Percentiles rank a stretch among this genome's conserved stretches.
Conservation (phyloP, 2,329 filamentous ascomycete genomes). For the Xylariaceae sp. region DNA sequence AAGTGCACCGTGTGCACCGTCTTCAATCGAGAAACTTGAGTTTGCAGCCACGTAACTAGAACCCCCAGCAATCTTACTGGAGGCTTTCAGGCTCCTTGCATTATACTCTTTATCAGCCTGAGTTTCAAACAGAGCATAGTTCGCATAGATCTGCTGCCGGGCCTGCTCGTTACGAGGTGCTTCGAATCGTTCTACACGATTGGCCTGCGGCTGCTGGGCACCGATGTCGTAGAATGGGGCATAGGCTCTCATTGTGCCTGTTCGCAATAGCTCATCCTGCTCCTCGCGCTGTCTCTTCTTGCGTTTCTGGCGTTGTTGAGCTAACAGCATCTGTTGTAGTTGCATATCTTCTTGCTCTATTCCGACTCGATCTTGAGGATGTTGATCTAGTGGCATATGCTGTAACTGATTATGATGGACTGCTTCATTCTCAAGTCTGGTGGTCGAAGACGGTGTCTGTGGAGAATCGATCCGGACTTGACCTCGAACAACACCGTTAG, state of each 20-base stretch:
- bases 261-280: not conserved
- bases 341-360: not conserved
- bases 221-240: not conserved
- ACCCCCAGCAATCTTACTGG: too few species aligned
- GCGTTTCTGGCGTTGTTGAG: not conserved
- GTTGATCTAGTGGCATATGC: not conserved
- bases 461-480: too few species aligned
- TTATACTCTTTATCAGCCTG: too few species aligned
- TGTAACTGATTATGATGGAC: not conserved
- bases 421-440: not conserved
- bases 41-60: too few species aligned
- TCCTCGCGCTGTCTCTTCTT: not conserved
- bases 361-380: not conserved
- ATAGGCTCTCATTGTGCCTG: not conserved
- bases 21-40: too few species aligned
- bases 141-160: not conserved
- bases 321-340: not conserved
- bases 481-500: too few species aligned
- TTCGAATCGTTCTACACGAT: not conserved
- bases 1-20: too few species aligned
- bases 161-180: not conserved
- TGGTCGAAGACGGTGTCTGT: too few species aligned
- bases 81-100: too few species aligned
- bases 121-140: too few species aligned
- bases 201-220: not conserved